Evolutionary conservation across 2,329 filamentous ascomycete genomes (phyloP), one percentile per base, ranked within the genome.

Genomic region (Pseudogymnoascus sp.): DNA sequence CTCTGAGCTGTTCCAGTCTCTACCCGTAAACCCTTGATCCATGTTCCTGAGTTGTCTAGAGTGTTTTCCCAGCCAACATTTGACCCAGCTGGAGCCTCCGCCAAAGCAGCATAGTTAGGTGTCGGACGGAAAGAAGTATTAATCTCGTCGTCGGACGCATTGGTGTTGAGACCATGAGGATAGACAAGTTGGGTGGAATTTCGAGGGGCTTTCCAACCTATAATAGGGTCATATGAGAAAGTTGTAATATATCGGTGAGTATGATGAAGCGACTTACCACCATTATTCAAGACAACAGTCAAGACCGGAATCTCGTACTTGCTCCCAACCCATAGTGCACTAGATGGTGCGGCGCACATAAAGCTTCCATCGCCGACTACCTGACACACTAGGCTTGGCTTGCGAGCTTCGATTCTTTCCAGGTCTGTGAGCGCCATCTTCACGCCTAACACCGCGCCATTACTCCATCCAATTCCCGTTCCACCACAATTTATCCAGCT

Each of bases 141-240:
- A 67, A 86, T 80, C 70, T 86, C 84, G 64, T 84, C 82, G 70
- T 85, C 85, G n/a, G 77, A 80, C 0, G 82, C 81, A 68, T 73
- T 76, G 26, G 83, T 80, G 1, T 80, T 83, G 2, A 80, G 71
- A 0, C 83, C 84, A 3, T 85, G 75, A 0, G 84, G 83, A 66
- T 86, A 83, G 0, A 86, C 83, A 11, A 86, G 76, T 2, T 83
- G 73, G 44, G 84, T 72, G 0, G 83, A 86, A 38, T 78, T 78
- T 2, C 83, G 78, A 3, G 84, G 84, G 1, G 84, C 83, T 68
- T 87, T 85, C 83, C 83, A 86, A 42, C 82, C 82, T 78, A 47
- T 36, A 28, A 28, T n/a, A 15, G 9, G 19, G n/a, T 72, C 21
- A 53, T 33, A 63, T 68, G 61, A 64, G 28, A 5, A 63, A 31